phyloP scores from a whole-genome alignment of 1,139 yeast species.

The Zygoascus sp. region DNA sequence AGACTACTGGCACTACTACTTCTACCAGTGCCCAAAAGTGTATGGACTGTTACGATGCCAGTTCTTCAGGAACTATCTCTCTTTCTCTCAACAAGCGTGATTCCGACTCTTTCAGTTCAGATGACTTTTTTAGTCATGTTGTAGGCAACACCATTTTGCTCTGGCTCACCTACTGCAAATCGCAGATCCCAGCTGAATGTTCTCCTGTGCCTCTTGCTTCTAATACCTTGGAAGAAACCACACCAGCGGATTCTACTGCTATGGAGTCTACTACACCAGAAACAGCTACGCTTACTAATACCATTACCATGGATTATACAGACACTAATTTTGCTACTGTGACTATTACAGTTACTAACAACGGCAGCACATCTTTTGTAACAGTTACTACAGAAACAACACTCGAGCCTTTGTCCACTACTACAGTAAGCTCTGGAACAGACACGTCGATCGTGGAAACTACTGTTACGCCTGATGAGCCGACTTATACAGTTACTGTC shows the following conservation, averaged over 20 bases:
- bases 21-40: slow-evolving; percentile 20
- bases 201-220: slow-evolving; percentile 13
- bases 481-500: background rate
- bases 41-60: slow-evolving; percentile 21
- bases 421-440: too few relatives aligned
- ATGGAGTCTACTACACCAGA: background rate
- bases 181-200: slow-evolving; percentile 9
- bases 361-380: too few relatives aligned
- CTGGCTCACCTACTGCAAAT: slow-evolving; percentile 20
- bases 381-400: too few relatives aligned
- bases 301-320: too few relatives aligned
- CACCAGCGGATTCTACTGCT: background rate
- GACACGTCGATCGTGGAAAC: too few relatives aligned
- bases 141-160: slow-evolving; percentile 24
- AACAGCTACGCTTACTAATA: background rate
- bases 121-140: slow-evolving; percentile 23
- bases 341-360: too few relatives aligned
- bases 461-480: background rate
- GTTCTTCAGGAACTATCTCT: slow-evolving; percentile 16
- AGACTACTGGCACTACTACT: background rate
- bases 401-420: too few relatives aligned
- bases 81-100: slow-evolving; percentile 19
- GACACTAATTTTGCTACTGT: too few relatives aligned
- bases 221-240: too few relatives aligned
- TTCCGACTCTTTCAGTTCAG: slow-evolving; percentile 19